Percentiles rank a stretch among this genome's conserved stretches.
Evolutionary conservation across 495 filamentous ascomycete species (phyloP).

Genomic region (Cladorrhinum samala): DNA sequence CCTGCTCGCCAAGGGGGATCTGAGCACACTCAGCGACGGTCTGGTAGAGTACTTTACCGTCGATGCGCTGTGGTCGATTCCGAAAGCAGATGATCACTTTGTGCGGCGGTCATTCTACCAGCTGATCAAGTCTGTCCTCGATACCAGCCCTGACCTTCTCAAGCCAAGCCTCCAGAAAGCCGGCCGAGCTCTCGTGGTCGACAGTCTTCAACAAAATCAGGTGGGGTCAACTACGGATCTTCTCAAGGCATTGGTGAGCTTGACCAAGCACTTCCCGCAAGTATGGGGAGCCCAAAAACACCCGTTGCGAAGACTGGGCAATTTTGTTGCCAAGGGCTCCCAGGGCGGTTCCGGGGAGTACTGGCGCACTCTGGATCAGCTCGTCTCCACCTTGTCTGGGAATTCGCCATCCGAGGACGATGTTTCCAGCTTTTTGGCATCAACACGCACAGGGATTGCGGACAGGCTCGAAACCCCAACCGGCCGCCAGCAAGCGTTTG

Average conservation of each 20-base stretch:
- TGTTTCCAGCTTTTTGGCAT: constrained; percentile 52
- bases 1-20: constrained; percentile 48
- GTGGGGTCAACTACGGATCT: constrained; percentile 65
- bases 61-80: constrained; percentile 72
- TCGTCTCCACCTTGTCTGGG: constrained; percentile 56
- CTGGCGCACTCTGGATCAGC: constrained; percentile 59
- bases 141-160: constrained; percentile 47
- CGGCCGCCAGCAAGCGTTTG: constrained; percentile 64
- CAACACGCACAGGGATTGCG: constrained; percentile 61
- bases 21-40: constrained; percentile 41
- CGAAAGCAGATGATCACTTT: constrained; percentile 56
- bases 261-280: constrained; percentile 58
- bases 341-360: constrained; percentile 61
- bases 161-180: constrained; percentile 50
- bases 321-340: constrained; percentile 79
- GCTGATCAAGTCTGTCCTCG: constrained; percentile 56
- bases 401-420: constrained; percentile 44
- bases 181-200: constrained; percentile 59
- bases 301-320: constrained; percentile 54
- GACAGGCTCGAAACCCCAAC: constrained; percentile 65
- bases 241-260: constrained; percentile 51
- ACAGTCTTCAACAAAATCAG: constrained; percentile 63
- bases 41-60: constrained; percentile 52
- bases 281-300: constrained; percentile 70
- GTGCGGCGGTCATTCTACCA: constrained; percentile 66